Base-by-base conservation (phyloP, 1,284 basidiomycete species). In the Cutaneotrichosporon dermatis region DNA sequence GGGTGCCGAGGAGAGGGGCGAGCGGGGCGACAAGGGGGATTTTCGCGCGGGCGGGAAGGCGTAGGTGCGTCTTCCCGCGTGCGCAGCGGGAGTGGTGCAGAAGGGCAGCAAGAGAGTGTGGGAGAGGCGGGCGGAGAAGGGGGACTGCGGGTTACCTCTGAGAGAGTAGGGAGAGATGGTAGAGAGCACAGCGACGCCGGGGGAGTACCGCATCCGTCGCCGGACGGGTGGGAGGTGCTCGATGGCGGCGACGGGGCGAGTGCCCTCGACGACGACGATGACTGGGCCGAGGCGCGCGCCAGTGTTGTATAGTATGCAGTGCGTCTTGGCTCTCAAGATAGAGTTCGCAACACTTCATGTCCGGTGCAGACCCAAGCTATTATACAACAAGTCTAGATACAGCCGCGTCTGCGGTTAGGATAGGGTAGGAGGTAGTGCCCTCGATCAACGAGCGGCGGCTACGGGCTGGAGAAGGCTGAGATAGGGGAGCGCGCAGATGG, bases 21-120 rank as follows among this genome's bases (percentile, higher is more conserved):
- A 34, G 25, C 25, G 25, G 25, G 49, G 49, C 16, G 61, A 42
- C n/a, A 45, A 55, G 46, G 59, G 53, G 69, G 69, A 69, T 73
- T 73, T 73, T 73, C 69, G 60, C 16, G 40, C 10, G 6, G 61
- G 71, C 71, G 69, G 69, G 70, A 72, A 70, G 68, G 55, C 55
- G 37, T 62, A 57, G 35, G 10, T 25, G 54, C 36, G 57, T 41
- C 60, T 62, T 62, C 60, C 57, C 57, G 57, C 41, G 42, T 13
- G 2, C 37, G 25, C 36, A 25, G 36, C 8, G 15, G 35, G 42
- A 37, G 35, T 8, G 39, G 9, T 12, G 36, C 36, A 51, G 34
- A 15, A 10, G 36, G 15, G 12, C 11, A 53, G 41, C 33, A n/a
- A 39, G 13, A n/a, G 8, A 7, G 43, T 9, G 41, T 11, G 6